These are phyloP conservation scores for Phaeosphaeriaceae sp. DNA, from an alignment of 2,329 filamentous ascomycete species.

Conservation along the genomic window DNA sequence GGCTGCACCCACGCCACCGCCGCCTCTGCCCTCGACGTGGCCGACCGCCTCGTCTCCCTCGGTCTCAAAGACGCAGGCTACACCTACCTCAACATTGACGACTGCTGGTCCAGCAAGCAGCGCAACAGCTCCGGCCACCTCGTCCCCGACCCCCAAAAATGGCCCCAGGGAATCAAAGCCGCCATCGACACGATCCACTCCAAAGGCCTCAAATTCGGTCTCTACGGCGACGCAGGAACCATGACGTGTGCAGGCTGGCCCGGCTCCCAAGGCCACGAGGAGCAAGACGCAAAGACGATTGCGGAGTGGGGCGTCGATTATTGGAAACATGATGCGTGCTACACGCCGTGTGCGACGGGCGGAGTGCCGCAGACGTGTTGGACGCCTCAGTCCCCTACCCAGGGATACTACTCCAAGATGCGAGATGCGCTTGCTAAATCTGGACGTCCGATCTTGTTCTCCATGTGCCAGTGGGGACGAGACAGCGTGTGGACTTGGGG, in stretches of 20 bases:
- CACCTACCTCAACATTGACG: conserved; percentile 66
- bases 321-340: conserved; percentile 49
- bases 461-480: conserved; percentile 41
- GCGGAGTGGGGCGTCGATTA: conserved; percentile 46
- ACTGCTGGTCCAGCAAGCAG: conserved; percentile 63
- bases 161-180: conserved; percentile 67
- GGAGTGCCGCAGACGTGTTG: conserved; percentile 43
- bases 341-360: conserved; percentile 31
- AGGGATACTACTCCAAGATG: conserved; percentile 51
- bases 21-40: conserved; percentile 9
- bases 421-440: conserved; percentile 48
- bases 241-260: conserved; percentile 59
- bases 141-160: conserved; percentile 59
- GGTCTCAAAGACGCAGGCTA: conserved; percentile 59
- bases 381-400: conserved; percentile 60
- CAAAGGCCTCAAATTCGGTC: conserved; percentile 67
- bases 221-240: conserved; percentile 66
- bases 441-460: conserved; percentile 32
- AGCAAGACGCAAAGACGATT: conserved; percentile 35
- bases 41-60: conserved; percentile 12
- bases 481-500: conserved; percentile 37
- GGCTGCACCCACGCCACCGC: conserved; percentile 13
- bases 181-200: conserved; percentile 52
- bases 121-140: conserved; percentile 49
- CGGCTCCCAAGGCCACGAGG: conserved; percentile 37